phyloP scores from a whole-genome alignment of 2,329 filamentous ascomycete species.

The Aureobasidium melanogenum region DNA sequence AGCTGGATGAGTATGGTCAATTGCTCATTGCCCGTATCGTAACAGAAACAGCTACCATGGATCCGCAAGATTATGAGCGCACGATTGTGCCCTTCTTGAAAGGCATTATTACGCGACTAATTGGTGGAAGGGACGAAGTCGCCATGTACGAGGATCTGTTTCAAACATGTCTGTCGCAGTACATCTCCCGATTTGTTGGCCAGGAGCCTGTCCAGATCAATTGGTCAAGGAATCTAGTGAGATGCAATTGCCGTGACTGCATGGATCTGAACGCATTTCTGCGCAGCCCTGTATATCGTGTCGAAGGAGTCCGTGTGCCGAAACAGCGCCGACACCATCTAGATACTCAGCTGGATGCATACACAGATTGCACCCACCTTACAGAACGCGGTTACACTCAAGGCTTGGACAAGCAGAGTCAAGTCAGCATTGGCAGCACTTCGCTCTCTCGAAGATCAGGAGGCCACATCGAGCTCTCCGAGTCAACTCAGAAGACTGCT shows the following conservation, averaged over 20 bases:
- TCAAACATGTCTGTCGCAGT: neutral
- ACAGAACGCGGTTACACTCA: neutral
- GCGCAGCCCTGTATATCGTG: neutral
- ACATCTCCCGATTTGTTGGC: neutral
- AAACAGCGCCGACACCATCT: conserved; percentile 3
- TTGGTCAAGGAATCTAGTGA: neutral
- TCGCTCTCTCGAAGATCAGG: neutral
- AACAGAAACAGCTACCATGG: neutral
- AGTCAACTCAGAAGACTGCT: neutral
- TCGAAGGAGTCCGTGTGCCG: neutral
- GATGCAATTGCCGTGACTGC: neutral
- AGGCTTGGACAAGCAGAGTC: neutral
- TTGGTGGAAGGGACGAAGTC: neutral
- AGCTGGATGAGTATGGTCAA: neutral
- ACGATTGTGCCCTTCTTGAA: neutral
- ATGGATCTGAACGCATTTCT: neutral
- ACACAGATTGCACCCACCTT: neutral
- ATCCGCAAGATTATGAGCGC: neutral
- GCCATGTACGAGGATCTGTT: neutral
- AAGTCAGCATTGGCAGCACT: neutral
- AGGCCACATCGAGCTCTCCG: neutral
- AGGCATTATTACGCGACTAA: neutral
- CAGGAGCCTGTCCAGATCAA: neutral
- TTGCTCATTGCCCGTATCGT: neutral
- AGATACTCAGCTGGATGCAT: neutral